phyloP scores from a whole-genome alignment of 805 yeast species.

The Yamadazyma sp. region DNA sequence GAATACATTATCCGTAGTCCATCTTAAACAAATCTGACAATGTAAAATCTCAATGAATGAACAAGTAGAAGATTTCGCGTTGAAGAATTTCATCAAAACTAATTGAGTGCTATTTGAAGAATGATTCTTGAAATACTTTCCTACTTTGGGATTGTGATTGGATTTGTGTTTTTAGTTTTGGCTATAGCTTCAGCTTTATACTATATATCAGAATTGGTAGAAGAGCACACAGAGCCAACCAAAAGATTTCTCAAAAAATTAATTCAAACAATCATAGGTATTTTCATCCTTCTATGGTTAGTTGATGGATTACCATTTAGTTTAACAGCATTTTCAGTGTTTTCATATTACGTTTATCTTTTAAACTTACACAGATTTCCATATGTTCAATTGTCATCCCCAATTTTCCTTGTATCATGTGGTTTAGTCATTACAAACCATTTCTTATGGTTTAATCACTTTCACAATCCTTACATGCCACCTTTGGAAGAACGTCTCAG shows the following conservation, averaged over 20 bases:
- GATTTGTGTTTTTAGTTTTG: slow-evolving; percentile 38
- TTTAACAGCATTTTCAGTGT: slow-evolving; percentile 63
- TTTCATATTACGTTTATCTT: slow-evolving; percentile 67
- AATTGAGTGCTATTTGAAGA: no score
- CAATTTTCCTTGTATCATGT: slow-evolving; percentile 69
- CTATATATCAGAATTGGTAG: slow-evolving; percentile 87
- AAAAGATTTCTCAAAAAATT: slow-evolving; percentile 61
- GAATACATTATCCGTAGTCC: no score
- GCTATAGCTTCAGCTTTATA: slow-evolving; percentile 87
- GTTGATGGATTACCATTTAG: slow-evolving; percentile 79
- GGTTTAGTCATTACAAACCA: slow-evolving; percentile 75
- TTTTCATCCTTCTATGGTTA: slow-evolving; percentile 56
- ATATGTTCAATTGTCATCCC: slow-evolving; percentile 69
- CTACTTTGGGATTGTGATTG: slow-evolving; percentile 34
- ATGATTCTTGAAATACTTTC: slow-evolving; percentile 42
- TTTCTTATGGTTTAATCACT: slow-evolving; percentile 84
- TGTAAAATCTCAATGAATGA: no score
- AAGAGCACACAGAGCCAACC: slow-evolving; percentile 87
- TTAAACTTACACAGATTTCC: slow-evolving; percentile 84
- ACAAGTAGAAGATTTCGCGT: no score
- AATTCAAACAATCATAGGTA: slow-evolving; percentile 58
- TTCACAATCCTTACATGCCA: slow-evolving; percentile 70
- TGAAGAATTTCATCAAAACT: no score
- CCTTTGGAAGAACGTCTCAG: slow-evolving; percentile 59
- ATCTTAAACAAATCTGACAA: no score